A percentile compares a stretch with the other conserved stretches of the same genome.
Evolutionary conservation across 257 asterid genomes (phyloP).

Genomic region (Solanum pimpinellifolium): DNA sequence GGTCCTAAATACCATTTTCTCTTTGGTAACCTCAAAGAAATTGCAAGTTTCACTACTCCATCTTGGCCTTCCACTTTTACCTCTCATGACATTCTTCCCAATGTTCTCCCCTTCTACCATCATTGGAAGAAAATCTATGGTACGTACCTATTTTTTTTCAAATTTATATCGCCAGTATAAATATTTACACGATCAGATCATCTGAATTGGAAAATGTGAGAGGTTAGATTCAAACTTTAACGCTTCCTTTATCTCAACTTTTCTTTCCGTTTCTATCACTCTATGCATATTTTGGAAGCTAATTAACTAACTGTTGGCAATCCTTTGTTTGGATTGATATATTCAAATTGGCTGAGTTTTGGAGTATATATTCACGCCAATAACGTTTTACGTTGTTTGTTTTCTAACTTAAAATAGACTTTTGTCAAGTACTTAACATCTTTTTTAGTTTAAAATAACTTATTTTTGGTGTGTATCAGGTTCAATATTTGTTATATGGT

Average conservation of each 20-base stretch:
- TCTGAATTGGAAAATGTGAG: background rate
- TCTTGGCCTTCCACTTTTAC: conserved; percentile 45
- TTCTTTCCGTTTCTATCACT: background rate
- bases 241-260: background rate
- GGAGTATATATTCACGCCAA: background rate
- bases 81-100: conserved; percentile 84
- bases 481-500: conserved; percentile 71
- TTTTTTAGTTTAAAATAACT: background rate
- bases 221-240: background rate
- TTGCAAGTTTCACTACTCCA: conserved; percentile 39
- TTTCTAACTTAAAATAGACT: background rate
- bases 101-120: conserved; percentile 84
- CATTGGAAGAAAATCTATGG: conserved; percentile 94
- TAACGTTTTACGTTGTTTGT: background rate
- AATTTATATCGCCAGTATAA: no score
- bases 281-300: background rate
- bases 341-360: background rate
- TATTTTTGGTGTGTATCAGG: conserved; percentile 26
- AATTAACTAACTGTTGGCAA: background rate
- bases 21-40: conserved; percentile 77
- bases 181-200: background rate
- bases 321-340: background rate
- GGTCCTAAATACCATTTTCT: conserved; percentile 76
- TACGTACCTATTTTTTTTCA: background rate
- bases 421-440: background rate